Base-by-base conservation (phyloP, 2,329 filamentous ascomycete genomes). In the Beauveria australis region DNA sequence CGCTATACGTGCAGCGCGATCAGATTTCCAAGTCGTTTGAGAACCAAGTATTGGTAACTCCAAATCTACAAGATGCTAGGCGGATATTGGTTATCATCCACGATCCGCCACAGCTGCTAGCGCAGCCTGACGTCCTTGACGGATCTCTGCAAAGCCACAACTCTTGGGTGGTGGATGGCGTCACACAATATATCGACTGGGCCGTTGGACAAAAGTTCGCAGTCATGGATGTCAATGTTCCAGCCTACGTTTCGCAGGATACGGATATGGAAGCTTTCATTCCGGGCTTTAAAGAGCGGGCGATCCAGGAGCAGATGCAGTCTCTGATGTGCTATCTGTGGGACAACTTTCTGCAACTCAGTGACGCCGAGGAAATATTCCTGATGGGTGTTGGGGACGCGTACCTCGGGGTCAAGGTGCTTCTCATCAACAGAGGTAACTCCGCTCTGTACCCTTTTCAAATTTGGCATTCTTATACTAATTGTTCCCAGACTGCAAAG, bases 301-400 rank as follows among this genome's bases (percentile, higher is more conserved):
- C 73, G 1, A 69, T 85, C 8, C 80, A 88, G 63, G 77, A 79
- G 59, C 83, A 84, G 72, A 86, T 84, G 0, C 85, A 89, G 63
- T 87, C 93, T 63, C 77, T 97, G 12, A 85, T 93, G 5, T 86
- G 83, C 63, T 97, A 96, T 69, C 78, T 99, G 16, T 99, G 94
- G 94, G 92, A 97, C 67, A 99, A 99, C 70, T 97, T 97, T 69
- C 85, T 99, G 22, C 90, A 96, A 78, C 80, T 89, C 37, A 86
- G 87, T 55, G 76, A 88, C 2, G 79, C 83, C 0, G 85, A 87
- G 6, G 85, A 93, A 57, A 84, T 97, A 18, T 89, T 96, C 70
- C 79, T 99, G 24, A 80, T 99, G 70, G 93, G 94, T 0, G 85
- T 96, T 1, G 94, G 94, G n/a, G 88, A 91, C 67, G 90, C 94